Percentiles rank a stretch among this genome's conserved stretches.
Evolutionary conservation across 2,329 filamentous ascomycete genomes (phyloP).

Genomic region (Aphanocladium album): DNA sequence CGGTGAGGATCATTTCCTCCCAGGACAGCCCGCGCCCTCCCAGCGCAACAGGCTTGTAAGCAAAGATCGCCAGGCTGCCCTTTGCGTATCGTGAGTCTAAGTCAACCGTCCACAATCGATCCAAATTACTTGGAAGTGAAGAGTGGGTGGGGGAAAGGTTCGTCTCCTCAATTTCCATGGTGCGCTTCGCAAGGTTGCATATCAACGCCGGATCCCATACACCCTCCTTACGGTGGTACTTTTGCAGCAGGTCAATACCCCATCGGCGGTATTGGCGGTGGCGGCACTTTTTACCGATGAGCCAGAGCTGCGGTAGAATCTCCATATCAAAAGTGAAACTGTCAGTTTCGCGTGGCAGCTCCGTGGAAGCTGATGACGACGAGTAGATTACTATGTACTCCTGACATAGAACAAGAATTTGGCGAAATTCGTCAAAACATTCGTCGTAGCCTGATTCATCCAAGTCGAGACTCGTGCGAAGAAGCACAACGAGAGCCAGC

Average conservation of each 20-base stretch:
- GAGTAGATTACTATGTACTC: neutral
- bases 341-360: neutral
- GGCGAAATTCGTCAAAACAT: neutral
- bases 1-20: neutral
- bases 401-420: neutral
- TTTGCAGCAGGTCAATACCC: neutral
- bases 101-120: neutral
- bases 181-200: neutral
- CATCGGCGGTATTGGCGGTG: neutral
- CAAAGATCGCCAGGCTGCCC: neutral
- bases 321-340: neutral
- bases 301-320: neutral
- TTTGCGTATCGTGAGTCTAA: neutral
- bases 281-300: neutral
- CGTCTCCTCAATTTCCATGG: neutral
- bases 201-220: neutral
- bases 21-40: neutral
- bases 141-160: too few species aligned
- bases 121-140: neutral
- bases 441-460: neutral
- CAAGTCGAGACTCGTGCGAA: neutral
- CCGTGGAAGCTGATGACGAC: neutral
- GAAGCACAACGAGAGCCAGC: neutral
- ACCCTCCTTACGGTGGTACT: neutral
- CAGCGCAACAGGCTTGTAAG: neutral